phyloP scores from a whole-genome alignment of 2,329 filamentous ascomycete genomes.

The Magnaporthiopsis poae region DNA sequence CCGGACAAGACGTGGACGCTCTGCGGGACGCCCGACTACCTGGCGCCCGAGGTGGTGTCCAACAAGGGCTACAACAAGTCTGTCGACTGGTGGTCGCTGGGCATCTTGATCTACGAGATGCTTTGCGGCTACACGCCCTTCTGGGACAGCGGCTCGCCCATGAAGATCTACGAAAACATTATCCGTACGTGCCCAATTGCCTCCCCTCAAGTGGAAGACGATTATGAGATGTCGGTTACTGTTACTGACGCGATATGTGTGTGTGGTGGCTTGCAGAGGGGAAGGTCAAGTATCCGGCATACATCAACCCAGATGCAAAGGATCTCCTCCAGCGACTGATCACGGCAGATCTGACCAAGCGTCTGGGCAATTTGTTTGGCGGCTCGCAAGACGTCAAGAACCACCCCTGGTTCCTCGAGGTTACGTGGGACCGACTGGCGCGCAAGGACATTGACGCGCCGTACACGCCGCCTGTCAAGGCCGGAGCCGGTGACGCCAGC shows the following conservation, averaged over 20 bases:
- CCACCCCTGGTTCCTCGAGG: conserved; percentile 92
- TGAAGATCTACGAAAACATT: conserved; percentile 99
- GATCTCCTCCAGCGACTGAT: conserved; percentile 87
- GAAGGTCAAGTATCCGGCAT: conserved; percentile 90
- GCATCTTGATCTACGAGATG: conserved; percentile 99
- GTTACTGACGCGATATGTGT: too few relatives aligned
- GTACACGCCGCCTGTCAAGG: conserved; percentile 90
- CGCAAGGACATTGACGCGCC: conserved; percentile 97
- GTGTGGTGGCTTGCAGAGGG: conserved; percentile 43
- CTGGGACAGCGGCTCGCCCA: conserved; percentile 94
- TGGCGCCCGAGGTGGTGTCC: conserved; percentile 95
- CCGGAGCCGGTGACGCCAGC: conserved; percentile 86
- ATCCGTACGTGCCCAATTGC: conserved; percentile 29
- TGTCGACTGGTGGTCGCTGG: conserved; percentile 98
- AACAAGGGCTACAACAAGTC: conserved; percentile 99
- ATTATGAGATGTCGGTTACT: too few relatives aligned
- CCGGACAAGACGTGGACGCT: conserved; percentile 99
- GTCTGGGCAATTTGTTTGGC: conserved; percentile 84
- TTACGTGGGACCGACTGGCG: conserved; percentile 89
- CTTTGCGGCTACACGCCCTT: conserved; percentile 97
- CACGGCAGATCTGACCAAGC: conserved; percentile 87
- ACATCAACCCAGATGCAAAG: conserved; percentile 88
- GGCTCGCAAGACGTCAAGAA: conserved; percentile 88
- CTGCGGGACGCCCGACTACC: conserved; percentile 93
- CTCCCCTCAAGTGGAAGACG: too few relatives aligned